A percentile compares a stretch with the other conserved stretches of the same genome.
These are phyloP conservation scores for Abrus precatorius DNA, from an alignment of 306 rosid genomes.

Conservation along the genomic window DNA sequence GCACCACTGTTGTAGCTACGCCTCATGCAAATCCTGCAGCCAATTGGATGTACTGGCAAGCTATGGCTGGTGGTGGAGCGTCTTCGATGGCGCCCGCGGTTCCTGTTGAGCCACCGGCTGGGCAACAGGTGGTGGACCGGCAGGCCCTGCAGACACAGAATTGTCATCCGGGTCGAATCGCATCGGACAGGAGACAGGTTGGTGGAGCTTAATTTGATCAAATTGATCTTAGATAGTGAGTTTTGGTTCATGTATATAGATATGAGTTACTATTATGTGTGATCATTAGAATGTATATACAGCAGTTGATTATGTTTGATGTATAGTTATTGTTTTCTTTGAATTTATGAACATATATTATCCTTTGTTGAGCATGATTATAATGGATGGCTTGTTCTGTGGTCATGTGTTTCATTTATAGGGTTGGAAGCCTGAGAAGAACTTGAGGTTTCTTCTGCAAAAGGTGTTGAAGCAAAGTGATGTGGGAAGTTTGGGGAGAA, in stretches of 20 bases:
- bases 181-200: constrained; percentile 67
- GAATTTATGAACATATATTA: background rate
- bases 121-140: constrained; percentile 48
- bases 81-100: constrained; percentile 50
- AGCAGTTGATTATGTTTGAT: background rate
- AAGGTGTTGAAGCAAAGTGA: constrained; percentile 99
- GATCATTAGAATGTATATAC: background rate
- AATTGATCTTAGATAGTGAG: background rate
- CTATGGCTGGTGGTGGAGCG: constrained; percentile 34
- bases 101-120: constrained; percentile 4
- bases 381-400: constrained; percentile 6
- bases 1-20: constrained; percentile 49
- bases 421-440: constrained; percentile 99
- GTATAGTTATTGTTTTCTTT: background rate
- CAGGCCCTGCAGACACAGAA: constrained; percentile 60
- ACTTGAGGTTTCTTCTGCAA: constrained; percentile 88
- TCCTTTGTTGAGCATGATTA: background rate
- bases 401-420: constrained; percentile 37
- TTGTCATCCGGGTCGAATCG: constrained; percentile 48
- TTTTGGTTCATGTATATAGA: background rate
- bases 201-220: constrained; percentile 26
- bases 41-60: constrained; percentile 88
- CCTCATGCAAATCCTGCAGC: constrained; percentile 50
- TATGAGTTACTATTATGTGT: background rate
- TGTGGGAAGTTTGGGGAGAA: constrained; percentile 93